Conservation (phyloP, 768 basidiomycete genomes). For the Panellus pusillus region DNA sequence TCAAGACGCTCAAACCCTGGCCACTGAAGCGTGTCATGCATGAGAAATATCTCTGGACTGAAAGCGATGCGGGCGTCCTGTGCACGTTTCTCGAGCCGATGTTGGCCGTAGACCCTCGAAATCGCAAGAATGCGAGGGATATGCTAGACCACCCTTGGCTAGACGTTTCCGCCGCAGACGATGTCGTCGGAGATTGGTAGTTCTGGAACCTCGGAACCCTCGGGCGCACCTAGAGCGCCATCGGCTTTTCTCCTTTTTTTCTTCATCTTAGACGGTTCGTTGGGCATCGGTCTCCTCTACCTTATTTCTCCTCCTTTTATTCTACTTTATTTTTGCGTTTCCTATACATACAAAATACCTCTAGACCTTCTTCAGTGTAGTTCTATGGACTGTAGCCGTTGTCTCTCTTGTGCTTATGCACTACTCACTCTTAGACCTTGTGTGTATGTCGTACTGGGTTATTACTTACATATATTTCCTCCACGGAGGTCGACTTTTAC, state of each 20-base stretch:
- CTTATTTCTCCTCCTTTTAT: conserved; percentile 12
- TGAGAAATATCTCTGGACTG: conserved; percentile 82
- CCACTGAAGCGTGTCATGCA: conserved; percentile 80
- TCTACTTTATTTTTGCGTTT: conserved; percentile 10
- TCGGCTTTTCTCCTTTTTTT: not conserved
- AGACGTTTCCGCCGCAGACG: conserved; percentile 38
- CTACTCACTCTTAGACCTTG: conserved; percentile 12
- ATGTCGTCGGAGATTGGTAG: conserved; percentile 47
- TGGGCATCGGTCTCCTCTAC: not conserved
- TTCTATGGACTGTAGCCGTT: conserved; percentile 16
- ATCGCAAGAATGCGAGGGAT: conserved; percentile 70
- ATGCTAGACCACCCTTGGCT: conserved; percentile 80
- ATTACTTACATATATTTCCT: conserved; percentile 13
- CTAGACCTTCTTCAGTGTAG: conserved; percentile 17
- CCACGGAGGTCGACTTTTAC: no score
- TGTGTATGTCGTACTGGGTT: conserved; percentile 15
- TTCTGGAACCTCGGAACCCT: not conserved
- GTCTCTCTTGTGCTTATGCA: conserved; percentile 9
- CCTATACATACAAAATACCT: conserved; percentile 21
- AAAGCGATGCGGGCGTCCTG: conserved; percentile 54
- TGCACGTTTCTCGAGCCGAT: conserved; percentile 75
- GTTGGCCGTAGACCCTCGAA: conserved; percentile 68
- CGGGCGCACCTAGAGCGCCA: conserved; percentile 14
- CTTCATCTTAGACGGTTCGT: conserved; percentile 8
- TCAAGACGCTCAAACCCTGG: conserved; percentile 75